These are phyloP conservation scores for Boletus smithii DNA, from an alignment of 1,284 basidiomycete species.

Conservation along the genomic window DNA sequence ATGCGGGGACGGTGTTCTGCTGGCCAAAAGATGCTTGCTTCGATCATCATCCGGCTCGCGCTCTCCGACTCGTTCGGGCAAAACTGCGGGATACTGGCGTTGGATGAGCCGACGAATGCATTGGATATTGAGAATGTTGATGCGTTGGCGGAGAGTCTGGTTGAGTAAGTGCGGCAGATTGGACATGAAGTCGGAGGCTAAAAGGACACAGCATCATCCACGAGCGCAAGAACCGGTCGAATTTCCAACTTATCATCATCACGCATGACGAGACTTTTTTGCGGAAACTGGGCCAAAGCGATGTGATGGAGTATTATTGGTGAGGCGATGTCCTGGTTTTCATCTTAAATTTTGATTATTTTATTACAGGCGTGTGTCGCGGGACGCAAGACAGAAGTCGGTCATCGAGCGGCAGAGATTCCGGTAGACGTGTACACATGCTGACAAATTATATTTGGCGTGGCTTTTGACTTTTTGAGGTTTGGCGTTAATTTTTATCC, in stretches of 20 bases:
- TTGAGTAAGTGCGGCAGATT: conserved; percentile 67
- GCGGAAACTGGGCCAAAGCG: conserved; percentile 75
- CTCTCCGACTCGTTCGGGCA: conserved; percentile 96
- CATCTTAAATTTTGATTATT: background rate
- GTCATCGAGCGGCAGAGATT: conserved; percentile 67
- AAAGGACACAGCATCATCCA: conserved; percentile 74
- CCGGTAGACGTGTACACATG: conserved; percentile 39
- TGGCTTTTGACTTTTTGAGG: conserved; percentile 7
- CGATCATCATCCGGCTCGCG: conserved; percentile 98
- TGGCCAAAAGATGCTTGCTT: conserved; percentile 98
- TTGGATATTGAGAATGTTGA: conserved; percentile 96
- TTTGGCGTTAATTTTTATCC: conserved; percentile 4
- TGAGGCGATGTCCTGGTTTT: conserved; percentile 28
- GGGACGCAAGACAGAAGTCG: conserved; percentile 68
- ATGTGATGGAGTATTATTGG: conserved; percentile 93
- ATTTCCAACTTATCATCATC: conserved; percentile 98
- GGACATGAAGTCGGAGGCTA: conserved; percentile 3
- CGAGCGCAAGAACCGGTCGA: conserved; percentile 82
- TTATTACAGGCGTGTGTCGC: conserved; percentile 51
- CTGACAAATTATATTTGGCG: background rate
- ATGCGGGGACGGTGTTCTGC: conserved; percentile 99
- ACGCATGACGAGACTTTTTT: conserved; percentile 94
- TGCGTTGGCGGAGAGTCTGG: conserved; percentile 85
- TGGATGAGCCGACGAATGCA: conserved; percentile 98
- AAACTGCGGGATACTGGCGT: conserved; percentile 94